Evolutionary conservation across 192 early-diverging fungal species (phyloP).

Genomic region (Gaertneriomyces semiglobifer): DNA sequence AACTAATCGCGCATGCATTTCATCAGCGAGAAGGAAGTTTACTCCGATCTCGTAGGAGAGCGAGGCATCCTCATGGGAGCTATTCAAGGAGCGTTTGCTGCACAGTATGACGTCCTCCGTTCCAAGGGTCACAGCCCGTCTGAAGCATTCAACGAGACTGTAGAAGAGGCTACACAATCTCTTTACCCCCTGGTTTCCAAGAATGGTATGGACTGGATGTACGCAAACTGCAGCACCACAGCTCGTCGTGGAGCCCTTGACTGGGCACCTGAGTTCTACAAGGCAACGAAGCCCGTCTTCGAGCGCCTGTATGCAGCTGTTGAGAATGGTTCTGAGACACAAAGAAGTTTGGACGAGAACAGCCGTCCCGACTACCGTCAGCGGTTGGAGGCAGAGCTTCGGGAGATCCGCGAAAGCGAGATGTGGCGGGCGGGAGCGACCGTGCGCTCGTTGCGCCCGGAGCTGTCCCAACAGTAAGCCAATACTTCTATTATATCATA

Average conservation of each 20-base stretch:
- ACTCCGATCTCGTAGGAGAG: constrained; percentile 94
- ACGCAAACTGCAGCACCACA: constrained; percentile 94
- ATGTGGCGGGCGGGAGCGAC: constrained; percentile 91
- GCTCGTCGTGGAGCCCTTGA: constrained; percentile 94
- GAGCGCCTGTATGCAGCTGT: constrained; percentile 77
- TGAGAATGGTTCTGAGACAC: constrained; percentile 82
- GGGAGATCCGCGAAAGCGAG: constrained; percentile 82
- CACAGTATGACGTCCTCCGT: constrained; percentile 95
- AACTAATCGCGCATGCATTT: constrained; percentile 4
- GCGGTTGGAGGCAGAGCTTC: constrained; percentile 86
- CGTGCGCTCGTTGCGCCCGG: constrained; percentile 83
- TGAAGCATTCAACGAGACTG: constrained; percentile 99
- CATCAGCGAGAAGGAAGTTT: constrained; percentile 82
- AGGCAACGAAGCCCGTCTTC: constrained; percentile 87
- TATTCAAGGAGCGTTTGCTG: constrained; percentile 93
- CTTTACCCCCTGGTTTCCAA: constrained; percentile 93
- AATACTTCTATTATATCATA: too few relatives aligned
- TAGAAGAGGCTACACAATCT: constrained; percentile 98
- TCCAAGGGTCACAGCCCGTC: constrained; percentile 92
- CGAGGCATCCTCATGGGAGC: constrained; percentile 98
- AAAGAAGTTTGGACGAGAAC: constrained; percentile 82
- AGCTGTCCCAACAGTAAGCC: constrained; percentile 29
- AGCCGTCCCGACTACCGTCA: constrained; percentile 87
- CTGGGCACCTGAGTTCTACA: constrained; percentile 93
- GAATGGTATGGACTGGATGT: constrained; percentile 99